A percentile compares a stretch with the other conserved stretches of the same genome.
These are phyloP conservation scores for Cadophora luteo-olivacea DNA, from an alignment of 2,329 filamentous ascomycete genomes.

Conservation along the genomic window DNA sequence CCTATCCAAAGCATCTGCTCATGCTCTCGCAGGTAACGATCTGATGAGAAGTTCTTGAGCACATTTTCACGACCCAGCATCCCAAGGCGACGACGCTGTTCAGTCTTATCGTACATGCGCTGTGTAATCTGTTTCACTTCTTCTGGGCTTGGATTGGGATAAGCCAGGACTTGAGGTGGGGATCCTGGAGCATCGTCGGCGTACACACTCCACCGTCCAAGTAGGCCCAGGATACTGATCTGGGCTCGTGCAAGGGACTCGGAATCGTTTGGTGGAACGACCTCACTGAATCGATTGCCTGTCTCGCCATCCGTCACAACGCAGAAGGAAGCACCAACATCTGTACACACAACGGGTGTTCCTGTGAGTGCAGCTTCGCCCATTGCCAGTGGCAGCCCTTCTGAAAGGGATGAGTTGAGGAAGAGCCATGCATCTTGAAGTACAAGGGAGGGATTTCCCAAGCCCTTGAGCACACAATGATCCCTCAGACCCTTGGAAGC, in stretches of 20 bases:
- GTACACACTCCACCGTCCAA: slow-evolving; percentile 66
- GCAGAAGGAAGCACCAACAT: slow-evolving; percentile 60
- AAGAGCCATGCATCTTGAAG: slow-evolving; percentile 55
- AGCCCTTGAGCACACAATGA: slow-evolving; percentile 44
- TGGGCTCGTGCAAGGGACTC: slow-evolving; percentile 65
- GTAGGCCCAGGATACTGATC: slow-evolving; percentile 65
- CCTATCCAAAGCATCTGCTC: slow-evolving; percentile 64
- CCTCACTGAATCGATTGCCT: slow-evolving; percentile 60
- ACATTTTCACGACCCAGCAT: slow-evolving; percentile 65
- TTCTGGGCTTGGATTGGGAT: slow-evolving; percentile 52
- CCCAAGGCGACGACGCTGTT: slow-evolving; percentile 61
- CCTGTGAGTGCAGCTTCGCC: slow-evolving; percentile 63
- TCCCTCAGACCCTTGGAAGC: slow-evolving; percentile 40
- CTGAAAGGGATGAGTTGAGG: slow-evolving; percentile 62
- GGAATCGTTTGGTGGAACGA: slow-evolving; percentile 69
- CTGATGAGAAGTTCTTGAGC: slow-evolving; percentile 63
- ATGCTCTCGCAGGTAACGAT: slow-evolving; percentile 65
- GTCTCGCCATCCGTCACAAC: slow-evolving; percentile 60
- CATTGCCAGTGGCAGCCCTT: slow-evolving; percentile 60
- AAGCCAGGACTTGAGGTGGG: slow-evolving; percentile 45
- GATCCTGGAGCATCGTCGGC: slow-evolving; percentile 48
- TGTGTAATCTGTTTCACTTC: slow-evolving; percentile 58
- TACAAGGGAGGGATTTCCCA: slow-evolving; percentile 51
- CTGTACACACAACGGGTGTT: slow-evolving; percentile 61
- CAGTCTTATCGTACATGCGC: slow-evolving; percentile 62